Base-by-base conservation (phyloP, 352 stramenopile genomes). In the Pythium brachiatum region DNA sequence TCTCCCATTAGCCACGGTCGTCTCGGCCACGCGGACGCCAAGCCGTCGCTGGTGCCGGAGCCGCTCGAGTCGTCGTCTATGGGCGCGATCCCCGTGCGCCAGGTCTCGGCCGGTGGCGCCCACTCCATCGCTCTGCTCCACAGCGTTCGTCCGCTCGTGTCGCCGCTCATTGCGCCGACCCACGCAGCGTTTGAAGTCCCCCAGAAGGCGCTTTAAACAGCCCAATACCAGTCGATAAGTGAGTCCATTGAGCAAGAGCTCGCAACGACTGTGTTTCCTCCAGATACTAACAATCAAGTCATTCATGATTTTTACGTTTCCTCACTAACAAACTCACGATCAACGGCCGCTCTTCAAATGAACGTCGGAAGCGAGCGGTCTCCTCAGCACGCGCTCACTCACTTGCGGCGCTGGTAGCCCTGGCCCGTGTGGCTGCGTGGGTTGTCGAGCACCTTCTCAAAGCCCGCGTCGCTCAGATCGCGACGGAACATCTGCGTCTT, bases 101-200 rank as follows among this genome's bases (percentile, higher is more conserved):
- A 92, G 57, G 71, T 91, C 26, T 90, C 85, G 23, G 78, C 79
- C 5, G 85, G 85, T 29, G 85, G 85, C 8, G 83, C 85, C 11
- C 85, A 94, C 67, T 90, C 85, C 31, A 66, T 86, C 50, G 81
- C 81, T 52, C 60, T 94, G 55, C 72, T 91, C 66, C 85, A 94
- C 66, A 77, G 63, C 53, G 81, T 80, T 47, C 73, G 76, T 15
- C 68, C 66, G 15, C 70, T 86, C 31, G 69, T 83, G 36, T 91
- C 79, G 23, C 76, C 81, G n/a, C 76, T 90, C 62, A 81, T 89
- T 36, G 70, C 74, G 12, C 79, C 79, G 25, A 64, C 44, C 20
- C 27, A 53, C 44, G 31, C 25, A 38, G 23, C 39, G 16, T 41
- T 59, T 18, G 54, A 60, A 27, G 39, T 71, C 4, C 64, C 64